Conservation (phyloP, 2,329 filamentous ascomycete species). For the Diaporthe caulivora region DNA sequence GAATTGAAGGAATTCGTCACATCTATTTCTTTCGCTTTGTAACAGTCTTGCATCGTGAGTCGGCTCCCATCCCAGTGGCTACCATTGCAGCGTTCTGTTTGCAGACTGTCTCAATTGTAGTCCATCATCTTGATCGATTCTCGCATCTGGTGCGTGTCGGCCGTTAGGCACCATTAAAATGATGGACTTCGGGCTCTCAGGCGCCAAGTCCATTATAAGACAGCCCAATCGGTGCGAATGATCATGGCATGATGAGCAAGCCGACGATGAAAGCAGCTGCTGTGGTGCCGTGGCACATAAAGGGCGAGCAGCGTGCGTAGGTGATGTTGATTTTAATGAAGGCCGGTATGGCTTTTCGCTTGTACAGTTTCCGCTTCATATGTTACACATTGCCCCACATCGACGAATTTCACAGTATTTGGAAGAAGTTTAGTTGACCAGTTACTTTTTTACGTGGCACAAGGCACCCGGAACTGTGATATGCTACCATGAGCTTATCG, state of each 20-base stretch:
- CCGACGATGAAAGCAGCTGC: no score
- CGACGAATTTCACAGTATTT: no score
- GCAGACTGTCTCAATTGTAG: no score
- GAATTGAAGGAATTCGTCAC: not conserved
- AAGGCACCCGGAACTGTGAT: not conserved
- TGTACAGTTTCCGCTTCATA: not conserved
- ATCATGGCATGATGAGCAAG: not conserved
- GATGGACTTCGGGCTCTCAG: no score
- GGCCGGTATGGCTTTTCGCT: not conserved
- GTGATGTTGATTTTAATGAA: not conserved
- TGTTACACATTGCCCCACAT: not conserved
- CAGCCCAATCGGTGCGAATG: not conserved
- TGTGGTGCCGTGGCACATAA: not conserved
- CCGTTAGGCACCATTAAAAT: not conserved
- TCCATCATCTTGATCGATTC: no score
- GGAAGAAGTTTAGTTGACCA: not conserved
- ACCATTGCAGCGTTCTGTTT: no score
- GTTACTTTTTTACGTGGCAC: no score
- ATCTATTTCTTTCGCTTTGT: not conserved
- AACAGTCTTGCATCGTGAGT: no score
- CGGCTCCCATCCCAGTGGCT: no score
- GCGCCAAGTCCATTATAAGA: no score
- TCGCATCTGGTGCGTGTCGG: not conserved
- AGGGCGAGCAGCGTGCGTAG: not conserved
- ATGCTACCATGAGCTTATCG: not conserved